phyloP scores from a whole-genome alignment of 345 rosid species.

The Boechera stricta region DNA sequence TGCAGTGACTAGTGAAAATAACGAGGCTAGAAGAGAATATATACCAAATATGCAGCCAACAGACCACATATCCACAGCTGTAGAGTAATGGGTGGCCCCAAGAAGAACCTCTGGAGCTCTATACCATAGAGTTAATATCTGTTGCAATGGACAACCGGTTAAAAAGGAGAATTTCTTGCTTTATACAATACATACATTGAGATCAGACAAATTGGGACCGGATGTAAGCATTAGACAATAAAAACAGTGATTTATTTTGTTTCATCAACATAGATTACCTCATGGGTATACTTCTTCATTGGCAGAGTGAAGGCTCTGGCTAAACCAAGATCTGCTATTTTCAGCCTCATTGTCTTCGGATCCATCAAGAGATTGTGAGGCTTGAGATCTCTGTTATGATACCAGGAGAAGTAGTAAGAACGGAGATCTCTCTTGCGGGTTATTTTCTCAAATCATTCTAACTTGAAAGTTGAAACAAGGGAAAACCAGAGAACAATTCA shows the following conservation, averaged over 20 bases:
- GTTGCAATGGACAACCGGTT: conserved; percentile 15
- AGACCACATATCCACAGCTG: conserved; percentile 97
- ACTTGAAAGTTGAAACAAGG: background rate
- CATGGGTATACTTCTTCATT: conserved; percentile 93
- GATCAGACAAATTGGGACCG: background rate
- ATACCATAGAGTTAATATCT: conserved; percentile 96
- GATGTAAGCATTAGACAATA: background rate
- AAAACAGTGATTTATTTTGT: background rate
- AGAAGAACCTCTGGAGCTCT: conserved; percentile 97
- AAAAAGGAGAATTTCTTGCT: background rate
- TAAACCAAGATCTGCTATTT: conserved; percentile 97
- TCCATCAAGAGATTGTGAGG: conserved; percentile 99
- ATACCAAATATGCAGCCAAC: conserved; percentile 94
- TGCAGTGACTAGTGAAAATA: background rate
- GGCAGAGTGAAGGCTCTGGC: conserved; percentile 95
- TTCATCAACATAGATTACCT: conserved; percentile 51
- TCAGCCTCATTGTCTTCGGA: conserved; percentile 77
- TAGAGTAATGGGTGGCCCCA: conserved; percentile 95
- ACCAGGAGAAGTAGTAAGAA: conserved; percentile 9
- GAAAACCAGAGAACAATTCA: conserved; percentile 19
- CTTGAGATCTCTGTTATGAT: conserved; percentile 76
- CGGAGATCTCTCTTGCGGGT: background rate
- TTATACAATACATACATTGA: background rate
- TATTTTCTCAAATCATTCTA: background rate
- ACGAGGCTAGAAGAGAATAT: background rate